Percentiles rank a stretch among this genome's conserved stretches.
Conservation (phyloP, 345 rosid species). For the Physaria fendleri region DNA sequence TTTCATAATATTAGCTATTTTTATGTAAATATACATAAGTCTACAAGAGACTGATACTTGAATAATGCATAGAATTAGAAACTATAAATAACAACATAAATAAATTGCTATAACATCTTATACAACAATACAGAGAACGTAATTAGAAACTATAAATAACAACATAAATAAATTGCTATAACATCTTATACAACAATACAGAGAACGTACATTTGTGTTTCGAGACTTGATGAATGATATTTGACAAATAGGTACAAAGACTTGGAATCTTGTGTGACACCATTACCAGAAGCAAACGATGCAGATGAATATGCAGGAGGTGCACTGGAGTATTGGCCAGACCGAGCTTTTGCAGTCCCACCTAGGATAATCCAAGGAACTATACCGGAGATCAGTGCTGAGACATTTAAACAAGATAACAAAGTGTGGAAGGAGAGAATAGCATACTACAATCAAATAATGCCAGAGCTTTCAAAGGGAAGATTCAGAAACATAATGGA, state of each 20-base stretch:
- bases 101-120: not conserved
- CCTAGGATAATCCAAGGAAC: constrained; percentile 71
- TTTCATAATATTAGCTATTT: not conserved
- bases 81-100: not conserved
- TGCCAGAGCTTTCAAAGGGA: constrained; percentile 48
- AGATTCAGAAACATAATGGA: constrained; percentile 86
- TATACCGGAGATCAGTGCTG: constrained; percentile 52
- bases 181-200: not conserved
- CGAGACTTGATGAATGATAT: not conserved
- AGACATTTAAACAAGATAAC: constrained; percentile 58
- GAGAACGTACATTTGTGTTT: not conserved
- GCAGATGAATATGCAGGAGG: constrained; percentile 82
- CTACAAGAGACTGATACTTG: no score
- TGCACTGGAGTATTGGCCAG: constrained; percentile 76
- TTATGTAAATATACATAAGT: no score
- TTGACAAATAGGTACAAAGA: constrained; percentile 49
- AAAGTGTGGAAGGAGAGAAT: constrained; percentile 71
- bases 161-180: not conserved
- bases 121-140: not conserved
- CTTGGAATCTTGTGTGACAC: constrained; percentile 82
- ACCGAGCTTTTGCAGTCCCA: constrained; percentile 68
- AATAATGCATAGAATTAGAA: no score
- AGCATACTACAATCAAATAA: constrained; percentile 49
- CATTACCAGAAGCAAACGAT: constrained; percentile 66
- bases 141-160: not conserved